phyloP scores from a whole-genome alignment of 495 filamentous ascomycete genomes.

The Letharia columbiana region DNA sequence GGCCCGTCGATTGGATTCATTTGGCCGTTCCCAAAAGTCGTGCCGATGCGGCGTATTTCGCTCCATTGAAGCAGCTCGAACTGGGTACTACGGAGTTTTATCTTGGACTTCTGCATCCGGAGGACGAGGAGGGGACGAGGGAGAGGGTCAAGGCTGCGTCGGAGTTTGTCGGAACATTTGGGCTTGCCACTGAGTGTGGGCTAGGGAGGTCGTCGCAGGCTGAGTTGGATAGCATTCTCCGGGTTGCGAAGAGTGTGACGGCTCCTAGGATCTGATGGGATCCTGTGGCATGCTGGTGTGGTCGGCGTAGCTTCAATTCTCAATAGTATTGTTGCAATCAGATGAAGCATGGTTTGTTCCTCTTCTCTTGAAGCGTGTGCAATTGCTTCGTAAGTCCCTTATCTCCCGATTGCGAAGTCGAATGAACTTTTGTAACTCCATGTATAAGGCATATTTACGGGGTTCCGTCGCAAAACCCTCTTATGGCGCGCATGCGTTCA shows the following conservation, averaged over 20 bases:
- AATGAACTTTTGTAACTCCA: too few species aligned
- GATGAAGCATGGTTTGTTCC: background rate
- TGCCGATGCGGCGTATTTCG: constrained; percentile 30
- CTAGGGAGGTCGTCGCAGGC: constrained; percentile 34
- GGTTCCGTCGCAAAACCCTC: too few species aligned
- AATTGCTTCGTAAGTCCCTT: too few species aligned
- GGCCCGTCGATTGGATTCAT: constrained; percentile 28
- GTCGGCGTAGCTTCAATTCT: background rate
- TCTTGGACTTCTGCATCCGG: constrained; percentile 37
- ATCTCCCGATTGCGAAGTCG: too few species aligned
- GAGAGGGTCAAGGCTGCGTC: constrained; percentile 32
- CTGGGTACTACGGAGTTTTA: constrained; percentile 28
- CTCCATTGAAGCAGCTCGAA: constrained; percentile 29
- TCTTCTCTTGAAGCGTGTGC: background rate
- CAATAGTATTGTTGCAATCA: background rate
- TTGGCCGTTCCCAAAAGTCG: constrained; percentile 37
- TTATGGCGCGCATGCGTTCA: too few species aligned
- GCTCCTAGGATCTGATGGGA: background rate
- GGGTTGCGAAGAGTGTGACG: constrained; percentile 9
- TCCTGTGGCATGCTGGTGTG: background rate
- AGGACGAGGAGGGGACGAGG: constrained; percentile 35
- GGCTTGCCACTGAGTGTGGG: constrained; percentile 39
- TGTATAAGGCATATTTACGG: too few species aligned
- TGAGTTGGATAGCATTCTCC: constrained; percentile 32
- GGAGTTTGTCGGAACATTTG: constrained; percentile 28